Evolutionary conservation across 2,329 filamentous ascomycete genomes (phyloP), one percentile per base, ranked within the genome.

Genomic region (Periconia sp.): DNA sequence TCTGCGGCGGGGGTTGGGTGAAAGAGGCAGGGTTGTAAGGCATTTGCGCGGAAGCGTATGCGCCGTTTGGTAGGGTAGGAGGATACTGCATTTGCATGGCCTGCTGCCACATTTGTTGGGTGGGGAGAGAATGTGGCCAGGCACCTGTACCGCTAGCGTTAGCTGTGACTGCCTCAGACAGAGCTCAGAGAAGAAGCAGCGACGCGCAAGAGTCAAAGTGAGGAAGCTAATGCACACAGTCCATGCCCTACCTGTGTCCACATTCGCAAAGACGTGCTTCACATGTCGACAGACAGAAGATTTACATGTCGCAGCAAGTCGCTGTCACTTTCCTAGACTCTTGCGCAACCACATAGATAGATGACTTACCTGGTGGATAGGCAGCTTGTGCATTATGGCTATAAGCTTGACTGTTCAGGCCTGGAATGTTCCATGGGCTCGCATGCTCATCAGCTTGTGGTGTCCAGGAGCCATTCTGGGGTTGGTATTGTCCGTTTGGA

Each of bases 61-160:
- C 54, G 40, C 60, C 62, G 44, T 57, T 60, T 41, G 64, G 62
- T 33, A 68, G 47, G 43, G 65, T 50, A 57, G 63, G 47, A 33
- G 63, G 47, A 33, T 54, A 45, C n/a, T 51, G 54, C 45, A 43
- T 60, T n/a, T 54, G 47, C 40, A 54, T 45, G 19, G 69, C 61
- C 20, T 62, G 66, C n/a, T 48, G 48, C 53, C 53, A 55, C 49
- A 45, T 41, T 9, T 52, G 49, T 20, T 72, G 56, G 8, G 66
- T 64, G n/a, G 72, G 69, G 37, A 75, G 57, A 11, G 57, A 55
- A 41, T 61, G 58, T 18, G 56, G 62, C 57, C 63, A 66, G 44
- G 58, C 55, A 47, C 53, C 61, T 62, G 54, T 30, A 33, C 5
- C 33, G 33, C 5, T 27, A 46, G 15, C 41, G n/a, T 49, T 15